phyloP scores from a whole-genome alignment of 305 asterid genomes.

The Rubia peregrina region DNA sequence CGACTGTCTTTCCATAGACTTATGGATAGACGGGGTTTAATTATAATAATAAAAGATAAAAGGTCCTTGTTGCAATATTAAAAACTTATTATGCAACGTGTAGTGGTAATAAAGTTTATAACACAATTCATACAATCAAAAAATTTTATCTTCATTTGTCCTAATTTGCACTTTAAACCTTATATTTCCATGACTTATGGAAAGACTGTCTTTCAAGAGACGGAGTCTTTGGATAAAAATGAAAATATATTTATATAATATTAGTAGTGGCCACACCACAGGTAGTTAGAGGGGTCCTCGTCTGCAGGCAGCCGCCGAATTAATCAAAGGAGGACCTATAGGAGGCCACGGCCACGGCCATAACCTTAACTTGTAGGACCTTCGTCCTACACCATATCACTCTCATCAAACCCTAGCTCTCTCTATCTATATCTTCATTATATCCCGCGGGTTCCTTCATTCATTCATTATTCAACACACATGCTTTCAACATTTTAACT shows the following conservation, averaged over 20 bases:
- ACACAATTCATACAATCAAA: too few species aligned
- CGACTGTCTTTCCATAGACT: too few species aligned
- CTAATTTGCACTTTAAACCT: too few species aligned
- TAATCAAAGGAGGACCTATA: background rate
- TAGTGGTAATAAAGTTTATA: too few species aligned
- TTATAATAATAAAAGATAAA: too few species aligned
- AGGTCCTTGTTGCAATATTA: too few species aligned
- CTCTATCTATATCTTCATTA: background rate
- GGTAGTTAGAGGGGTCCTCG: background rate
- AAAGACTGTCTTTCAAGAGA: too few species aligned
- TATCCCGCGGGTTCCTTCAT: slow-evolving; percentile 1
- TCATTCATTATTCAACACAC: slow-evolving; percentile 2
- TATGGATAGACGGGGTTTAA: too few species aligned
- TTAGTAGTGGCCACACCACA: background rate
- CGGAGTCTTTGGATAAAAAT: too few species aligned
- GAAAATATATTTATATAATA: background rate
- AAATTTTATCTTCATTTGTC: too few species aligned
- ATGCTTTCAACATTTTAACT: background rate
- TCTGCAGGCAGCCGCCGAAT: slow-evolving; percentile 6
- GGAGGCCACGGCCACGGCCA: background rate
- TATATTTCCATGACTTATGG: too few species aligned
- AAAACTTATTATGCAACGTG: too few species aligned
- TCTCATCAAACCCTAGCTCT: background rate
- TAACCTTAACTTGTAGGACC: background rate
- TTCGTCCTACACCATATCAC: background rate